phyloP scores from a whole-genome alignment of 192 early-diverging fungal species.

The Backusella macrospora region DNA sequence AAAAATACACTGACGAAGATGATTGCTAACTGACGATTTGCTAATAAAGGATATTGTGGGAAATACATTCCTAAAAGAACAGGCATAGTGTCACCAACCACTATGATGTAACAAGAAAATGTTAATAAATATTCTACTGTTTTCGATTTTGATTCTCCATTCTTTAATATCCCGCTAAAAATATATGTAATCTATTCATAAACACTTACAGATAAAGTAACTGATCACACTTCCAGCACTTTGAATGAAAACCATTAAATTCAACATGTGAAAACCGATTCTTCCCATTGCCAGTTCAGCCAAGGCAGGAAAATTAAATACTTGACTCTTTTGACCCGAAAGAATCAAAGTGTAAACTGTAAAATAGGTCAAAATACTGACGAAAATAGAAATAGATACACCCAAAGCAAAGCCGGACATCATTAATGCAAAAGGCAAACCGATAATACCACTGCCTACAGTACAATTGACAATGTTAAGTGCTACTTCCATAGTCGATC shows the following conservation, averaged over 20 bases:
- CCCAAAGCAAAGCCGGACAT: slow-evolving; percentile 65
- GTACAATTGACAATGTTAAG: slow-evolving; percentile 72
- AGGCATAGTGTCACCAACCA: slow-evolving; percentile 54
- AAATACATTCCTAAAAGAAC: slow-evolving; percentile 39
- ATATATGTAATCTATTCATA: not conserved
- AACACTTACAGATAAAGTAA: slow-evolving; percentile 54
- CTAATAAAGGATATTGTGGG: slow-evolving; percentile 33
- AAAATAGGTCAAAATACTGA: slow-evolving; percentile 49
- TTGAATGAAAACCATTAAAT: slow-evolving; percentile 61
- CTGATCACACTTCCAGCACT: slow-evolving; percentile 63
- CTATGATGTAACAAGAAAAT: slow-evolving; percentile 19
- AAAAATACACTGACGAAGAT: slow-evolving; percentile 42
- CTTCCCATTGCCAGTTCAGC: slow-evolving; percentile 57
- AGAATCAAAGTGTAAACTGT: slow-evolving; percentile 59
- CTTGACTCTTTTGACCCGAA: slow-evolving; percentile 49
- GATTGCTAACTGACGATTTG: slow-evolving; percentile 41
- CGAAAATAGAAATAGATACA: slow-evolving; percentile 47
- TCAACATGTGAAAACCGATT: slow-evolving; percentile 53
- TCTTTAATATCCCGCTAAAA: not conserved
- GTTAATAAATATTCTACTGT: slow-evolving; percentile 5
- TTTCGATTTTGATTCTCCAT: not conserved
- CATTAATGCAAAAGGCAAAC: slow-evolving; percentile 64
- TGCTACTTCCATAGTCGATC: slow-evolving; percentile 43
- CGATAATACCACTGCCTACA: slow-evolving; percentile 70
- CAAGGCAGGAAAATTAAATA: slow-evolving; percentile 56